These are phyloP conservation scores for Xanthoceras sorbifolium DNA, from an alignment of 345 rosid genomes.

Conservation along the genomic window DNA sequence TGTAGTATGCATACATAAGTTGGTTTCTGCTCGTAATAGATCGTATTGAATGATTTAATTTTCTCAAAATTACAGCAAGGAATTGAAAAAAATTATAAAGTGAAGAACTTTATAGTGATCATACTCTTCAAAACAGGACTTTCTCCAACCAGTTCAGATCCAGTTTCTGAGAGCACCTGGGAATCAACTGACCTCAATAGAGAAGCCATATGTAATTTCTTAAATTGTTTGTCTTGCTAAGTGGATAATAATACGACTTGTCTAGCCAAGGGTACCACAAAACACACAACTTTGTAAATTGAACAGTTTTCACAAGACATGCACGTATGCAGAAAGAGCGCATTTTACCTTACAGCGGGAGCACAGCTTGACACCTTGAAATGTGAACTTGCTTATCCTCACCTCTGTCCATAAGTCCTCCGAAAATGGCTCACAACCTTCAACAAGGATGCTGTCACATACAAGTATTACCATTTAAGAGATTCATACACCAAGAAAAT, in stretches of 20 bases:
- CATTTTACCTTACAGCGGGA: slow-evolving; percentile 79
- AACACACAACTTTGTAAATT: neutral
- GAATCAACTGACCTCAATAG: neutral
- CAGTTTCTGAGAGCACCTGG: no score
- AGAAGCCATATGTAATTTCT: neutral
- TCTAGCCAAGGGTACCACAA: neutral
- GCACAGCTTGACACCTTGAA: slow-evolving; percentile 70
- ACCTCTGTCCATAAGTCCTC: slow-evolving; percentile 90
- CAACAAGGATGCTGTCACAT: slow-evolving; percentile 67
- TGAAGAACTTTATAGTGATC: neutral
- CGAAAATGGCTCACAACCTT: slow-evolving; percentile 79
- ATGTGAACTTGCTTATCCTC: slow-evolving; percentile 49
- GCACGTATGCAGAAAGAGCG: slow-evolving; percentile 4
- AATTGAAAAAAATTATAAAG: no score
- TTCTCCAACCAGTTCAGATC: neutral
- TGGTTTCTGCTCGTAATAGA: no score
- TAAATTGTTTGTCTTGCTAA: neutral
- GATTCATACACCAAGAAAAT: neutral
- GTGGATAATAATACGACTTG: no score
- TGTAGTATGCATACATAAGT: no score
- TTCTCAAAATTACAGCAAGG: no score
- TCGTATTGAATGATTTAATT: no score
- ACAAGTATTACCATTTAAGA: slow-evolving; percentile 5
- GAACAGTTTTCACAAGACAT: neutral
- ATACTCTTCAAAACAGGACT: neutral